Evolutionary conservation across 768 basidiomycete species (phyloP), one percentile per base, ranked within the genome.

Genomic region (Lactarius hengduanensis): DNA sequence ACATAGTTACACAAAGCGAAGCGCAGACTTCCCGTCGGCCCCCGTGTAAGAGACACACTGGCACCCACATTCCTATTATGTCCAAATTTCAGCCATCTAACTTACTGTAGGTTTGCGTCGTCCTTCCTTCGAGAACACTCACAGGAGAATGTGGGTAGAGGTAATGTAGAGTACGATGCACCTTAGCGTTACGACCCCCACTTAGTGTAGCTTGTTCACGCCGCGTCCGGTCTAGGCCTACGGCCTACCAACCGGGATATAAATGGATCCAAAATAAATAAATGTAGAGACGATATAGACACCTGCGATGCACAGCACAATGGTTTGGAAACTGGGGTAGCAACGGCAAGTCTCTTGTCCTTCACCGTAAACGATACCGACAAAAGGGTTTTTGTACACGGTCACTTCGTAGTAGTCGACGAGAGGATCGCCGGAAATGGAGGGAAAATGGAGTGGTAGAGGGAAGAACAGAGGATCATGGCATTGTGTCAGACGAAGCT

Each of bases 101-200:
- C 26, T 26, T 26, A 26, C 20, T 20, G 20, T 45, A 34, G 34
- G 36, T 11, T 36, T 18, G 16, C 8, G 2, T 6, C 28, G 2
- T 5, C 4, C 4, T 30, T 32, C 36, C 4, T n/a, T 55, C 4
- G 22, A 57, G 38, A 26, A 32, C 6, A 45, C 53, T 57, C 30
- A 61, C 65, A 66, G 60, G 38, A 66, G 65, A 20, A 66, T 62
- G 47, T 61, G 55, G 45, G 62, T 38, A 0, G 65, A 66, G 20
- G 50, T 45, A 20, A 41, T 28, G 18, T 66, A 66, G 13, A 66
- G 36, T 32, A 26, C 26, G 26, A 26, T 26, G 26, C 26, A 26
- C 26, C 26, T 26, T 26, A 30, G 30, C 30, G 30, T 30, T 30
- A 30, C 30, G 30, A 30, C 30, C 30, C 30, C 30, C 30, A 4